phyloP scores from a whole-genome alignment of 331 rosid species.

The Cydonia oblonga region DNA sequence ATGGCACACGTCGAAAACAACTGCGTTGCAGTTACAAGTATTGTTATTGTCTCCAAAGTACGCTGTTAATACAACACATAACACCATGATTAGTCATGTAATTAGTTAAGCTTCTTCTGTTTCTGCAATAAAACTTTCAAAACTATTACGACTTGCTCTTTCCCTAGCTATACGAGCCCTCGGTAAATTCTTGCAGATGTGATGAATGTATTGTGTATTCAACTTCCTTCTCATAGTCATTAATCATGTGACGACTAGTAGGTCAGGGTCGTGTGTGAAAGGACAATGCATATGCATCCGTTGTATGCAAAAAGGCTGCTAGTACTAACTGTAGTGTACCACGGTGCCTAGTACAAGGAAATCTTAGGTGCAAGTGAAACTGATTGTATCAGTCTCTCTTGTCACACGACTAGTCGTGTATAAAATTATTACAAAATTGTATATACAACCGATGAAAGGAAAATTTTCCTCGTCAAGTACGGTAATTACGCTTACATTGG shows the following conservation, averaged over 20 bases:
- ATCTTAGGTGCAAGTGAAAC: not conserved
- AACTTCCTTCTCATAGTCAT: not conserved
- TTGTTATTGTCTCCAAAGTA: slow-evolving; percentile 50
- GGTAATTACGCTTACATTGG: not conserved
- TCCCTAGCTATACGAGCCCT: not conserved
- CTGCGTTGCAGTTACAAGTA: slow-evolving; percentile 70
- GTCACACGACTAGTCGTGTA: not conserved
- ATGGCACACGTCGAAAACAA: slow-evolving; percentile 44
- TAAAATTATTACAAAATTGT: too few species aligned
- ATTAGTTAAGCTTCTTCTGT: not conserved
- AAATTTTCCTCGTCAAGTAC: not conserved
- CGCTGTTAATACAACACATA: slow-evolving; percentile 32
- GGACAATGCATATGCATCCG: not conserved
- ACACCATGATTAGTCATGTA: not conserved
- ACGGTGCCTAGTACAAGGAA: not conserved
- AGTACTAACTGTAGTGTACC: not conserved
- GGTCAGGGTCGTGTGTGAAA: not conserved
- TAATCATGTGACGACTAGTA: not conserved
- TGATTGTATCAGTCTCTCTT: not conserved
- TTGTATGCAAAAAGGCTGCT: not conserved
- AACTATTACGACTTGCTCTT: not conserved
- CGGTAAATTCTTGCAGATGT: too few species aligned
- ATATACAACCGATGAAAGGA: too few species aligned
- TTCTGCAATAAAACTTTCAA: not conserved
- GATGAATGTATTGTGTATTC: not conserved